Percentiles rank a stretch among this genome's conserved stretches.
phyloP scores from a whole-genome alignment of 257 asterid genomes.

The Nicotiana knightiana region DNA sequence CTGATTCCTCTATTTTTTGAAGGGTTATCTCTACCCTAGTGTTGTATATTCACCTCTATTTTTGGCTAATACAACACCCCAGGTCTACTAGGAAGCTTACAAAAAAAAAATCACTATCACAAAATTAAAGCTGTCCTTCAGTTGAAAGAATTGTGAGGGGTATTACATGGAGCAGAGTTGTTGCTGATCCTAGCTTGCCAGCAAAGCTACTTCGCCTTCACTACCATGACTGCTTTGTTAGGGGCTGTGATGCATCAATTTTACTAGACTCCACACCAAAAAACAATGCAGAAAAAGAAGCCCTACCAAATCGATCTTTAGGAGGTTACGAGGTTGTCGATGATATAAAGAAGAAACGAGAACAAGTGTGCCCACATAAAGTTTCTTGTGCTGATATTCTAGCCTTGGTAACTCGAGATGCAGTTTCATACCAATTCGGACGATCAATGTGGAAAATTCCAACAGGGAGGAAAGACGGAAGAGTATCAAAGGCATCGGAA shows the following conservation, averaged over 20 bases:
- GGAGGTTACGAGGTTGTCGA: slow-evolving; percentile 40
- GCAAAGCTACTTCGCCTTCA: slow-evolving; percentile 46
- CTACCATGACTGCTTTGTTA: slow-evolving; percentile 49
- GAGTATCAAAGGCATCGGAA: slow-evolving; percentile 26
- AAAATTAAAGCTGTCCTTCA: slow-evolving; percentile 20
- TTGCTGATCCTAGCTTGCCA: slow-evolving; percentile 28
- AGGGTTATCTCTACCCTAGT: too few species aligned
- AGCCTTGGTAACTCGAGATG: slow-evolving; percentile 41
- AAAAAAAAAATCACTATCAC: slow-evolving; percentile 14
- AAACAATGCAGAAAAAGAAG: slow-evolving; percentile 39
- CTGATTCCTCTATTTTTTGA: too few species aligned
- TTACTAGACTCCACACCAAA: slow-evolving; percentile 23
- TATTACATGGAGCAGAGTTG: slow-evolving; percentile 30
- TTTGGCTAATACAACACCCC: too few species aligned
- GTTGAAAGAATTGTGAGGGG: slow-evolving; percentile 33
- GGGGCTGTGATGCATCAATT: slow-evolving; percentile 52
- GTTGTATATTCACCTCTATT: too few species aligned
- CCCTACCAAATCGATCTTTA: slow-evolving; percentile 33
- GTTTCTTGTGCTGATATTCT: slow-evolving; percentile 58
- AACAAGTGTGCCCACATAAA: slow-evolving; percentile 25
- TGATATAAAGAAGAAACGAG: slow-evolving; percentile 31
- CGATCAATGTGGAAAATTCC: slow-evolving; percentile 36
- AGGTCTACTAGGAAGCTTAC: too few species aligned
- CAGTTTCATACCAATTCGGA: slow-evolving; percentile 32
- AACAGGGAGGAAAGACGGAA: slow-evolving; percentile 49